These are phyloP conservation scores for Ustilago sp. DNA, from an alignment of 1,284 basidiomycete genomes.

Conservation along the genomic window DNA sequence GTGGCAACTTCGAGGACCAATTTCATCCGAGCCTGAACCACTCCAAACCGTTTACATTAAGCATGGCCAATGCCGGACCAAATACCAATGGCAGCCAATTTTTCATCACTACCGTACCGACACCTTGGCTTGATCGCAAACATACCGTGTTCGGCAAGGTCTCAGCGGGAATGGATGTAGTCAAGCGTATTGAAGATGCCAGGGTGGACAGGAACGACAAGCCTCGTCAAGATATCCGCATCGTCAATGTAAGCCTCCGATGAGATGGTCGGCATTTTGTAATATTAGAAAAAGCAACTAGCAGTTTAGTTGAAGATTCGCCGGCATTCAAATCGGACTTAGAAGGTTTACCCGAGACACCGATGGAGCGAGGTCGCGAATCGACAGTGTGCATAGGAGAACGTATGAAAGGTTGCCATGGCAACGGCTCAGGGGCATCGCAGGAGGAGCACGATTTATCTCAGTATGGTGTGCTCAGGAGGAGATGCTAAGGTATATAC, in stretches of 20 bases:
- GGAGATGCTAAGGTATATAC: too few species aligned
- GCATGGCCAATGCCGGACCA: constrained; percentile 98
- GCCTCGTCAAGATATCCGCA: constrained; percentile 58
- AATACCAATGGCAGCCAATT: constrained; percentile 96
- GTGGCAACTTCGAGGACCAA: constrained; percentile 87
- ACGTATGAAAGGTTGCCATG: not conserved
- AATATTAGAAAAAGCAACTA: constrained; percentile 1
- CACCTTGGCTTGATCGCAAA: constrained; percentile 84
- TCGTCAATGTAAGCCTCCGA: constrained; percentile 46
- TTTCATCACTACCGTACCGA: constrained; percentile 96
- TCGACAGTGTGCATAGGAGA: too few species aligned
- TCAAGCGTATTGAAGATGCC: constrained; percentile 85
- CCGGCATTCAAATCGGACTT: too few species aligned
- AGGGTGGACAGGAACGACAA: constrained; percentile 70
- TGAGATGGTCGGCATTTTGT: not conserved
- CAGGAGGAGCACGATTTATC: too few species aligned
- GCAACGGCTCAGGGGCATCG: too few species aligned
- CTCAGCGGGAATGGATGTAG: constrained; percentile 73
- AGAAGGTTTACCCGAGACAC: too few species aligned
- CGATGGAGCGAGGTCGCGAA: too few species aligned
- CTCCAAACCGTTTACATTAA: constrained; percentile 94
- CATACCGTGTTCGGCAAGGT: constrained; percentile 75
- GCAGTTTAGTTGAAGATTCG: too few species aligned
- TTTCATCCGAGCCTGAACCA: constrained; percentile 86
- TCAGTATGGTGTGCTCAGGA: too few species aligned